Evolutionary conservation across 1,139 yeast species (phyloP), one percentile per base, ranked within the genome.

Genomic region (Candida labiduridarum): DNA sequence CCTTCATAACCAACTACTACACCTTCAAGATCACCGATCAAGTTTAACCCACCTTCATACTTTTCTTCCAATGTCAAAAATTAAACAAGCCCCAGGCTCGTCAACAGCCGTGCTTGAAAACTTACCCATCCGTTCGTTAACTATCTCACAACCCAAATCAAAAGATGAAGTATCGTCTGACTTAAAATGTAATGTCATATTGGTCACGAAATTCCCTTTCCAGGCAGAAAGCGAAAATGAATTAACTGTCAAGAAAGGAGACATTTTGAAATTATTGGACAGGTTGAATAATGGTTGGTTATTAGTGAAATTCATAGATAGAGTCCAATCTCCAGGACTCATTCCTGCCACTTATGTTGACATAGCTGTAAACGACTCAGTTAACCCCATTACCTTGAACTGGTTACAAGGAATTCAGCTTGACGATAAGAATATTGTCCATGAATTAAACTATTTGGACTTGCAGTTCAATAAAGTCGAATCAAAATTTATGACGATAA

Each of bases 321-420:
- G 68, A 50, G 54, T 76, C 35, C 55, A 57, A 10, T 54, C 57
- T 5, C 75, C 76, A 1, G 80, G 80, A 0, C 56, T 76, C 36
- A 69, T 76, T 4, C 80, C 79, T 4, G 76, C 79, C 1, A 60
- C 65, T 31, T 75, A 74, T 54, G 76, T 73, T n/a, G 79, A 74
- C 51, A 75, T 76, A 43, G 79, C 76, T n/a, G 66, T 74, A 25
- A 75, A 75, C 53, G 79, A 75, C 57, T 56, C 65, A 10, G 55
- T 59, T 11, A 66, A 71, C 49, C 80, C 79, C 8, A 59, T 75
- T 16, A 69, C 75, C 4, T 56, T 70, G 40, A 59, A 57, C 44
- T 76, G 80, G 80, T 61, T 75, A 19, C 58, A 56, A 22, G 9
- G 44, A 4, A 33, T 14, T 16, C 40, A 47, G 4, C 36, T 44